Percentiles rank a stretch among this genome's conserved stretches.
Evolutionary conservation across 495 filamentous ascomycete species (phyloP).

Genomic region (Penicillium desertorum): DNA sequence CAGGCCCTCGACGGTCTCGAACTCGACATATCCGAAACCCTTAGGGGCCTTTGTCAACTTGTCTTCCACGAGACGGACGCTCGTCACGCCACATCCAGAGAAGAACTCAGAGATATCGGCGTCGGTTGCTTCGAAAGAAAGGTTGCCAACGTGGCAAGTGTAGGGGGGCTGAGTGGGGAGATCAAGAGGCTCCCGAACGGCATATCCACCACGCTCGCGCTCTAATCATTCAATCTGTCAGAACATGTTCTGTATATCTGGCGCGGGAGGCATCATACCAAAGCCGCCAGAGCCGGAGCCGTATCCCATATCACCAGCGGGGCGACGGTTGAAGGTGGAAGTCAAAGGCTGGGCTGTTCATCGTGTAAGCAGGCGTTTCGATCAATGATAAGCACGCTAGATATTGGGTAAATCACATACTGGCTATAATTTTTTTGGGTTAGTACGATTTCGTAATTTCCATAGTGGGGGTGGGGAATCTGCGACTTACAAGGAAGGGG

Average conservation of each 20-base stretch:
- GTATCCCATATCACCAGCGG: conserved; percentile 46
- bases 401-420: conserved; percentile 31
- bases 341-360: conserved; percentile 35
- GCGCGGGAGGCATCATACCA: conserved; percentile 9
- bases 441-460: conserved; percentile 16
- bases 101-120: conserved; percentile 85
- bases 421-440: conserved; percentile 33
- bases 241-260: conserved; percentile 9
- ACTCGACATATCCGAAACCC: conserved; percentile 97
- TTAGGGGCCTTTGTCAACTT: conserved; percentile 88
- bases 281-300: conserved; percentile 38
- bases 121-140: conserved; percentile 86
- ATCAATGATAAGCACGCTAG: conserved; percentile 4
- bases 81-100: conserved; percentile 75
- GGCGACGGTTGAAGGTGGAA: conserved; percentile 46
- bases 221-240: conserved; percentile 33
- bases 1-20: conserved; percentile 80
- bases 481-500: conserved; percentile 64
- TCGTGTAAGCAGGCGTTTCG: conserved; percentile 12
- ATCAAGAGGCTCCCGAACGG: conserved; percentile 75
- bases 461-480: conserved; percentile 14
- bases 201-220: conserved; percentile 56
- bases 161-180: conserved; percentile 89
- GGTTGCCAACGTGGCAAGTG: conserved; percentile 93
- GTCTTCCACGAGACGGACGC: conserved; percentile 93